Evolutionary conservation across 192 early-diverging fungal genomes (phyloP).

Genomic region (Gigaspora rosea): DNA sequence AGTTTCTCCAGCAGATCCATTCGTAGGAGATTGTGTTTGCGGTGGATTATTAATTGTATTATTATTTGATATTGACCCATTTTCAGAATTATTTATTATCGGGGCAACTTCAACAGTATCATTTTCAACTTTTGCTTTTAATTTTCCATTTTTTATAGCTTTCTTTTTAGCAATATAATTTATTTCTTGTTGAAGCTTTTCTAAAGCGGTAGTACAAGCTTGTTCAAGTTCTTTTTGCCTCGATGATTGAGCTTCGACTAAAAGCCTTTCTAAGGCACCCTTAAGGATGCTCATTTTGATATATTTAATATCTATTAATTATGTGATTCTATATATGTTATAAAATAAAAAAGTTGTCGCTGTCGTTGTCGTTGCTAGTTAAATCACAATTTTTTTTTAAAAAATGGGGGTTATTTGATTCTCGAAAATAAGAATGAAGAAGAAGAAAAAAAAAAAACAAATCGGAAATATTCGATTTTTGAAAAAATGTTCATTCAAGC

Average conservation of each 20-base stretch:
- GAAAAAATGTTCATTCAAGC: too few species aligned
- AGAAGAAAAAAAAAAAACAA: too few species aligned
- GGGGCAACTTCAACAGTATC: constrained; percentile 20
- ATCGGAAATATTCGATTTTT: too few species aligned
- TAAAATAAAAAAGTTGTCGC: too few species aligned
- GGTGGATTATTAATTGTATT: too few species aligned
- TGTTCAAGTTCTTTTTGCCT: constrained; percentile 44
- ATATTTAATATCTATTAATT: neutral
- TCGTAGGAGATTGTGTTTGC: too few species aligned
- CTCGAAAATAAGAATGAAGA: too few species aligned
- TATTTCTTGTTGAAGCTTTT: constrained; percentile 41
- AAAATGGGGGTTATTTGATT: too few species aligned
- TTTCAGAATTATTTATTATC: constrained; percentile 8
- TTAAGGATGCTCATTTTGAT: constrained; percentile 45
- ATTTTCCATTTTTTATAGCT: constrained; percentile 1
- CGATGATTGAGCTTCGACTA: constrained; percentile 45
- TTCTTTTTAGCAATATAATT: constrained; percentile 31
- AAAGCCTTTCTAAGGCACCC: constrained; percentile 50
- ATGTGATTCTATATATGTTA: too few species aligned
- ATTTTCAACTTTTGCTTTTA: constrained; percentile 1
- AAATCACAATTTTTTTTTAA: too few species aligned
- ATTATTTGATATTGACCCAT: neutral
- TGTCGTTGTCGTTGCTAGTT: too few species aligned
- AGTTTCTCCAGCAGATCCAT: neutral
- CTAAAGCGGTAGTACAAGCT: constrained; percentile 39